Percentiles rank a stretch among this genome's conserved stretches.
Evolutionary conservation across 257 asterid genomes (phyloP).

Genomic region (Solanum paucissectum): DNA sequence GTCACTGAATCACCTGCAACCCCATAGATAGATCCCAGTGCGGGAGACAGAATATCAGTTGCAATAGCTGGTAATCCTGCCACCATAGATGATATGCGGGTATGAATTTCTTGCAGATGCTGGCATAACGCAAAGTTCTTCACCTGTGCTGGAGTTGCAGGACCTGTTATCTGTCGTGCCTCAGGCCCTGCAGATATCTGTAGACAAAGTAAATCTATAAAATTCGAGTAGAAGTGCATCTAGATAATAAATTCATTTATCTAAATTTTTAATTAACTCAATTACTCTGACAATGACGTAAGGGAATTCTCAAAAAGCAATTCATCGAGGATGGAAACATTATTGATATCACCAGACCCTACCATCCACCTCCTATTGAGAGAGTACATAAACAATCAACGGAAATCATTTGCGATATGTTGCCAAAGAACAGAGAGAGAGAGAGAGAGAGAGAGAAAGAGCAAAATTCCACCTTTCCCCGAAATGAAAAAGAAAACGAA

Average conservation of each 20-base stretch:
- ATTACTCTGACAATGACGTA: neutral
- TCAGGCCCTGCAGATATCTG: slow-evolving; percentile 96
- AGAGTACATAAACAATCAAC: neutral
- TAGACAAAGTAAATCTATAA: neutral
- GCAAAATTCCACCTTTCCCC: neutral
- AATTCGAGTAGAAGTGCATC: neutral
- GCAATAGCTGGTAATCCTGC: slow-evolving; percentile 67
- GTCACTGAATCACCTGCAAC: slow-evolving; percentile 94
- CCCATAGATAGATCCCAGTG: slow-evolving; percentile 71
- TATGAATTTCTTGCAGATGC: slow-evolving; percentile 84
- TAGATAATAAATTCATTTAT: neutral
- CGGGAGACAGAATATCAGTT: slow-evolving; percentile 63
- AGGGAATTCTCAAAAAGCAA: neutral
- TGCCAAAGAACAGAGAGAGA: neutral
- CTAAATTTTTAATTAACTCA: neutral
- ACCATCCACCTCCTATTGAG: neutral
- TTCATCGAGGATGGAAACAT: neutral
- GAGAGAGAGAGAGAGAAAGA: neutral
- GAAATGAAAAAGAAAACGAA: neutral
- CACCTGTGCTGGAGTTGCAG: slow-evolving; percentile 79
- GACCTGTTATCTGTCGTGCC: slow-evolving; percentile 88
- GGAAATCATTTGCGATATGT: neutral
- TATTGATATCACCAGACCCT: neutral
- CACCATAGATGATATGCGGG: slow-evolving; percentile 53
- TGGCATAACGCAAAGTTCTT: slow-evolving; percentile 82